Conservation (phyloP, 495 filamentous ascomycete genomes). For the Neurospora tetraspora region DNA sequence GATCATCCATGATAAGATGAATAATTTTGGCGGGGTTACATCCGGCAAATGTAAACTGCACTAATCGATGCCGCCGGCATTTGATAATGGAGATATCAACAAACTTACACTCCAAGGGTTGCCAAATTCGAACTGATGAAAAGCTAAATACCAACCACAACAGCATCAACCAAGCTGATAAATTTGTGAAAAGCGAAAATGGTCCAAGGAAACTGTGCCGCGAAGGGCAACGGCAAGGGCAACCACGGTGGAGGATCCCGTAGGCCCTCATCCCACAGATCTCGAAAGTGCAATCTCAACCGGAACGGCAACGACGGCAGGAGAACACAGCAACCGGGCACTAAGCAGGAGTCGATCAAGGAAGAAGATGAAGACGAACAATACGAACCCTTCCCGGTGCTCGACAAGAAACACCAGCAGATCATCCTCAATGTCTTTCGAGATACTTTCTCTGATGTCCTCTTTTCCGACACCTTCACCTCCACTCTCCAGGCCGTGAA, state of each 20-base stretch:
- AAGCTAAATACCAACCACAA: neutral
- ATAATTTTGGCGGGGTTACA: neutral
- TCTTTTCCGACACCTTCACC: constrained; percentile 25
- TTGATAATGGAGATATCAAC: neutral
- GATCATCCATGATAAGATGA: neutral
- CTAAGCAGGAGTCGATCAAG: neutral
- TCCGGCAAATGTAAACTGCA: neutral
- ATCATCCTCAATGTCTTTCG: constrained; percentile 68
- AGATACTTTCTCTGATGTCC: constrained; percentile 41
- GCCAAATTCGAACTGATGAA: neutral
- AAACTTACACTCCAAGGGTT: neutral
- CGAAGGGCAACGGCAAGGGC: neutral
- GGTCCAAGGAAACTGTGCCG: neutral
- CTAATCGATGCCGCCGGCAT: neutral
- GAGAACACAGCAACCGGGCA: neutral
- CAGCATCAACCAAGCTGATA: neutral
- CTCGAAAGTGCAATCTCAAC: neutral
- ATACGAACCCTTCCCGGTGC: constrained; percentile 5
- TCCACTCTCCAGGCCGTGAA: constrained; percentile 69
- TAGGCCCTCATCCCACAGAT: neutral
- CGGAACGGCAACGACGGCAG: neutral
- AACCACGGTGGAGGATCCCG: neutral
- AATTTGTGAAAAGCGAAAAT: neutral
- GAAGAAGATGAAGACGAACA: constrained; percentile 7
- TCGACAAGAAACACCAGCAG: constrained; percentile 49